Conservation (phyloP, 306 rosid species). For the Acacia confusa region DNA sequence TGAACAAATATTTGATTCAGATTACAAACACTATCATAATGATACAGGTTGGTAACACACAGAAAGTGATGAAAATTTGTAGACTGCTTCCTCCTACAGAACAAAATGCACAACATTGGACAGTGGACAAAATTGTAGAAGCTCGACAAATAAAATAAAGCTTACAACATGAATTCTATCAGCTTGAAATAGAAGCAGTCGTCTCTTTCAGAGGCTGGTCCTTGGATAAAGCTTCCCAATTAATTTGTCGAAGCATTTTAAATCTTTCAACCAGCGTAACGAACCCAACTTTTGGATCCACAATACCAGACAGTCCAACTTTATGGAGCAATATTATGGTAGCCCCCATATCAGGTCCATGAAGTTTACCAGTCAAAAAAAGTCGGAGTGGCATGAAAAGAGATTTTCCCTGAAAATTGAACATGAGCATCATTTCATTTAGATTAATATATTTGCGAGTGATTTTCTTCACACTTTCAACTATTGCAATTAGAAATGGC, state of each 20-base stretch:
- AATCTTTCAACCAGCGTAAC: conserved; percentile 65
- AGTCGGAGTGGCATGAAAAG: conserved; percentile 92
- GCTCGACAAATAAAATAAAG: not conserved
- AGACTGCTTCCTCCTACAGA: not conserved
- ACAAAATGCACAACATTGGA: not conserved
- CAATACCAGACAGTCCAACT: conserved; percentile 47
- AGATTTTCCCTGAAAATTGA: conserved; percentile 68
- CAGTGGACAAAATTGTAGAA: not conserved
- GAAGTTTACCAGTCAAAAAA: conserved; percentile 86
- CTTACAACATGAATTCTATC: conserved; percentile 29
- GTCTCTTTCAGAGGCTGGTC: conserved; percentile 48
- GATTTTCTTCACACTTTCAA: not conserved
- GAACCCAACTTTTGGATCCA: conserved; percentile 62
- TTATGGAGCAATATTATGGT: conserved; percentile 58
- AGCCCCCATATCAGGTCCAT: conserved; percentile 82
- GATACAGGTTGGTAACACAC: not conserved
- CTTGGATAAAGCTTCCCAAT: conserved; percentile 71
- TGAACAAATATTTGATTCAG: too few species aligned
- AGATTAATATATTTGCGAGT: not conserved
- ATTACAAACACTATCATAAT: not conserved
- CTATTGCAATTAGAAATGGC: not conserved
- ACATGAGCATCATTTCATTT: conserved; percentile 17
- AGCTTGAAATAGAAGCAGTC: conserved; percentile 35
- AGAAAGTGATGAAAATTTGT: not conserved
- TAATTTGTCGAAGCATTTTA: conserved; percentile 51